Percentiles rank a stretch among this genome's conserved stretches.
phyloP scores from a whole-genome alignment of 345 rosid genomes.

The Aquilaria sinensis region DNA sequence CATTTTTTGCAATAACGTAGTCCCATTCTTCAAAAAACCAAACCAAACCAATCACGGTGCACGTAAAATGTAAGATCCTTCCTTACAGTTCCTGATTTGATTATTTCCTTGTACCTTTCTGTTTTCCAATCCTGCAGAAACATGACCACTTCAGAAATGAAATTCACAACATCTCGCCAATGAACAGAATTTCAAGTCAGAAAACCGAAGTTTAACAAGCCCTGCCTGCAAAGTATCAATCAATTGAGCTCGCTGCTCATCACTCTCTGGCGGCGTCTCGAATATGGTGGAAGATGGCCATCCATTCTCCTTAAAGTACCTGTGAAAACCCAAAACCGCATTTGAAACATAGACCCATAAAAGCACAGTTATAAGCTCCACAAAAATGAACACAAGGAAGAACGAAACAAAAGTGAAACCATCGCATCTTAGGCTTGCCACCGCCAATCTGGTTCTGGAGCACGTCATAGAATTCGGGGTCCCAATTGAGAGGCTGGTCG shows the following conservation, averaged over 20 bases:
- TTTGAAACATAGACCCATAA: background rate
- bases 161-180: background rate
- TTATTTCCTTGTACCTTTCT: slow-evolving; percentile 84
- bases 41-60: background rate
- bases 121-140: slow-evolving; percentile 89
- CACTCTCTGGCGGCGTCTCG: slow-evolving; percentile 48
- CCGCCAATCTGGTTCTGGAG: slow-evolving; percentile 88
- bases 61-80: background rate
- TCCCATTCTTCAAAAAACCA: background rate
- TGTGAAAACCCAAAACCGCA: slow-evolving; percentile 14
- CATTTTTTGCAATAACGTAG: background rate
- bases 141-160: background rate
- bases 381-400: background rate
- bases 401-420: slow-evolving; percentile 23
- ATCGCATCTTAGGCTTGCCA: slow-evolving; percentile 97
- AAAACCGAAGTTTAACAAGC: background rate
- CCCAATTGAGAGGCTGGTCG: slow-evolving; percentile 60
- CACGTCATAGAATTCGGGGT: slow-evolving; percentile 62
- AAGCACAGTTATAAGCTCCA: too few relatives aligned
- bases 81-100: slow-evolving; percentile 92
- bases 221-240: slow-evolving; percentile 84
- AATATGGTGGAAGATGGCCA: slow-evolving; percentile 83
- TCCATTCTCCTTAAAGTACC: slow-evolving; percentile 90
- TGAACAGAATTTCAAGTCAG: background rate
- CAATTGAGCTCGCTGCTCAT: slow-evolving; percentile 58